Percentiles rank a stretch among this genome's conserved stretches.
Evolutionary conservation across 1,284 basidiomycete genomes (phyloP).

Genomic region (Vanrija sp.): DNA sequence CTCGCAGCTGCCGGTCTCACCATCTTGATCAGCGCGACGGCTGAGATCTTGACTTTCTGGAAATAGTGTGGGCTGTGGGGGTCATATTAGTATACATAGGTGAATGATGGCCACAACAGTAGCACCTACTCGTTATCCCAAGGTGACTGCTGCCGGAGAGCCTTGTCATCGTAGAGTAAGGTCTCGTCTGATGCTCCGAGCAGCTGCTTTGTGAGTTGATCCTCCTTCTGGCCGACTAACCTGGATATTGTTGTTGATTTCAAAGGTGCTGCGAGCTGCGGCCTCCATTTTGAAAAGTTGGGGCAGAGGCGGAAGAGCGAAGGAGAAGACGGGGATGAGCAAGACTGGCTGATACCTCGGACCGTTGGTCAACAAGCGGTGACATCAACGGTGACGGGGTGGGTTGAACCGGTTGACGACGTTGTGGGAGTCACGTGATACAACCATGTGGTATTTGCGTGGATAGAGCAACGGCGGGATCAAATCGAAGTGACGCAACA

Average conservation of each 20-base stretch:
- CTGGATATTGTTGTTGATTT: conserved; percentile 71
- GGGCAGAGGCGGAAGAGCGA: neutral
- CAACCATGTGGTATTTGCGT: neutral
- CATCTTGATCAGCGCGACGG: conserved; percentile 97
- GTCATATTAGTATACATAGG: conserved; percentile 1
- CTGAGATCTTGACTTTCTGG: conserved; percentile 89
- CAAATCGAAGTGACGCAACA: no score
- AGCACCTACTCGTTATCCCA: conserved; percentile 77
- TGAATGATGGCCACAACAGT: neutral
- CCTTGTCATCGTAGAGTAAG: conserved; percentile 70
- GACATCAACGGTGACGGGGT: conserved; percentile 10
- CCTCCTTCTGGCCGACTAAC: conserved; percentile 9
- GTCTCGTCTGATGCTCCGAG: conserved; percentile 61
- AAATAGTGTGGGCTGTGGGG: conserved; percentile 77
- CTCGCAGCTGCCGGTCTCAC: conserved; percentile 50
- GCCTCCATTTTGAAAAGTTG: conserved; percentile 20
- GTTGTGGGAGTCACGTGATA: neutral
- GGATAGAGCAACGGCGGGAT: conserved; percentile 7
- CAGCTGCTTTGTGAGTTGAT: conserved; percentile 6
- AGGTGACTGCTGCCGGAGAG: conserved; percentile 67
- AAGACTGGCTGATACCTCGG: neutral
- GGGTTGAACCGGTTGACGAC: neutral
- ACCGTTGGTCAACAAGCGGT: neutral
- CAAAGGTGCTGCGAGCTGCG: conserved; percentile 72
- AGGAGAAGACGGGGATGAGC: neutral